Conservation (phyloP, 1,284 basidiomycete species). For the Naganishia cerealis region DNA sequence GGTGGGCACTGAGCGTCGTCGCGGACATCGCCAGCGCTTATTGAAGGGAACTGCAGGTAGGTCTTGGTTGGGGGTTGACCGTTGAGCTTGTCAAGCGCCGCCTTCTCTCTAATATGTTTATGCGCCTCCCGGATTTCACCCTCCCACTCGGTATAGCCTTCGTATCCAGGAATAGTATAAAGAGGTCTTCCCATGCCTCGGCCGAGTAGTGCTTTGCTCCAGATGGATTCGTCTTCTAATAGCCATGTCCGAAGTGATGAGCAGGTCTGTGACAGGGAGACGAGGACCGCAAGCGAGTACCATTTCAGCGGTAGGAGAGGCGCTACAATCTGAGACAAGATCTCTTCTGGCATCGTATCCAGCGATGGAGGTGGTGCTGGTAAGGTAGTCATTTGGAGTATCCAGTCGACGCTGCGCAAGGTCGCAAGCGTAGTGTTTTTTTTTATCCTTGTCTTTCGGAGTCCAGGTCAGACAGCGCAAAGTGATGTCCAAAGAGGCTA, state of each 20-base stretch:
- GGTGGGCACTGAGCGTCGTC: neutral
- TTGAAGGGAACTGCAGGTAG: neutral
- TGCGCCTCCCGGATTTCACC: conserved; percentile 15
- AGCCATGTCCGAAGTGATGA: conserved; percentile 31
- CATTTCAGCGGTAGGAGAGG: conserved; percentile 31
- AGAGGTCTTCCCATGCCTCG: conserved; percentile 31
- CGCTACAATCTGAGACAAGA: conserved; percentile 29
- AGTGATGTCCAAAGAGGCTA: too few relatives aligned
- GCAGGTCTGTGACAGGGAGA: conserved; percentile 29
- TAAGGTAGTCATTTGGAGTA: neutral
- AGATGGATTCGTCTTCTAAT: conserved; percentile 30
- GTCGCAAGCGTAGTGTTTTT: too few relatives aligned
- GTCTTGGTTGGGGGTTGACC: neutral
- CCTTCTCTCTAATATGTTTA: conserved; percentile 13
- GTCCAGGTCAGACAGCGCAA: too few relatives aligned
- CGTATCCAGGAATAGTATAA: conserved; percentile 30
- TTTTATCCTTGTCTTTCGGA: too few relatives aligned
- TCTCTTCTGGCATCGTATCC: conserved; percentile 32
- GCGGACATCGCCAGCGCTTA: neutral
- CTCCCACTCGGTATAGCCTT: conserved; percentile 20
- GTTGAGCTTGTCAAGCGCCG: conserved; percentile 1
- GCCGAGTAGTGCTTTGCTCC: conserved; percentile 30
- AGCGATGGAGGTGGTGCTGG: conserved; percentile 19
- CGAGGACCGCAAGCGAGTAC: conserved; percentile 30
- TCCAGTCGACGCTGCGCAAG: too few relatives aligned